These are phyloP conservation scores for Neobulgaria alba DNA, from an alignment of 2,329 filamentous ascomycete species.

Conservation along the genomic window DNA sequence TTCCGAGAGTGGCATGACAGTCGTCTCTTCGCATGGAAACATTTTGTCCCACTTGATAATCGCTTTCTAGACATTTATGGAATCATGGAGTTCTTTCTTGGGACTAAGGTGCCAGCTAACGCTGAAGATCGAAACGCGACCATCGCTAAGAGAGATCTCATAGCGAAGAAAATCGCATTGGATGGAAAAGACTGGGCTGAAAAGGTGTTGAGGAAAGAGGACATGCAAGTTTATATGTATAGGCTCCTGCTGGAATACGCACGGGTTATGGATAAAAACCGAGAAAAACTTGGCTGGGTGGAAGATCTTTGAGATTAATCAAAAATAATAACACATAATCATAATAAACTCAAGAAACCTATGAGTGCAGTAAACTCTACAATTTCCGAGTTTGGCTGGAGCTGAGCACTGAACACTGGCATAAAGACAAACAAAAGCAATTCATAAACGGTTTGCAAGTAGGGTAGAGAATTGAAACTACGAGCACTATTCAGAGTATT, in stretches of 20 bases:
- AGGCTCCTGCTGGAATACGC: slow-evolving; percentile 56
- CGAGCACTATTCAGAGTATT: too few relatives aligned
- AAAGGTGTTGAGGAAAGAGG: slow-evolving; percentile 60
- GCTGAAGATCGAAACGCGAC: neutral
- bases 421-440: too few relatives aligned
- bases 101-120: slow-evolving; percentile 38
- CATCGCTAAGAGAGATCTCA: slow-evolving; percentile 32
- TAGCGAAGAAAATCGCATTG: slow-evolving; percentile 55
- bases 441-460: too few relatives aligned
- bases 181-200: slow-evolving; percentile 64
- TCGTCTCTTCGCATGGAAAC: slow-evolving; percentile 64
- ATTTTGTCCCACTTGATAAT: slow-evolving; percentile 73
- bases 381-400: too few relatives aligned
- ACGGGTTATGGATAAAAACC: slow-evolving; percentile 24
- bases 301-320: too few relatives aligned
- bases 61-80: slow-evolving; percentile 62
- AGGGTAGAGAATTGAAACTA: too few relatives aligned
- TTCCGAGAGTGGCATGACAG: slow-evolving; percentile 74
- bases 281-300: slow-evolving; percentile 22
- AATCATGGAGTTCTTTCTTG: slow-evolving; percentile 65
- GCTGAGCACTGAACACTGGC: too few relatives aligned
- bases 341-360: too few relatives aligned
- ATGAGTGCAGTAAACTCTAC: too few relatives aligned
- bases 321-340: too few relatives aligned
- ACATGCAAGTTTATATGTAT: slow-evolving; percentile 53